Evolutionary conservation across 164 flowering plant species (phyloP).

Genomic region (Annona squamosa): DNA sequence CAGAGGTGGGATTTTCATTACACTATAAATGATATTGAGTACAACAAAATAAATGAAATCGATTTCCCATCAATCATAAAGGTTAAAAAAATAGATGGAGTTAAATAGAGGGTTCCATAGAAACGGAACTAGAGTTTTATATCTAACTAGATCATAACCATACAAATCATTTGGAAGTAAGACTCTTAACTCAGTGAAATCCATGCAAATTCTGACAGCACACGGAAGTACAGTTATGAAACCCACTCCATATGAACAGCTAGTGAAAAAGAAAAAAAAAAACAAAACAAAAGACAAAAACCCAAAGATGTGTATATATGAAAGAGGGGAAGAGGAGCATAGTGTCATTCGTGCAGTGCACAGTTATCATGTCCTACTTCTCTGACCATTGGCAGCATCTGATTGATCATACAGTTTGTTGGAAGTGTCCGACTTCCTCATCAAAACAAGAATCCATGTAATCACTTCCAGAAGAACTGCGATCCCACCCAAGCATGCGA

Average conservation of each 20-base stretch:
- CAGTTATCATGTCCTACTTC: neutral
- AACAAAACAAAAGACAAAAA: no score
- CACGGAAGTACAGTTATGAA: neutral
- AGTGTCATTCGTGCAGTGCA: neutral
- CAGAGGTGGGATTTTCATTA: no score
- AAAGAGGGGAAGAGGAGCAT: neutral
- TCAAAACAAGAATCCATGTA: conserved; percentile 60
- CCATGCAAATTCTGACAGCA: neutral
- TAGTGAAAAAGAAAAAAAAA: neutral
- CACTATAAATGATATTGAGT: no score
- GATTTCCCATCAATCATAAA: no score
- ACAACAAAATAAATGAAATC: no score
- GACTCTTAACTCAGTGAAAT: neutral
- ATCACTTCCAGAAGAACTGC: conserved; percentile 43
- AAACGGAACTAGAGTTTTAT: no score
- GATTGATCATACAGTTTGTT: conserved; percentile 35
- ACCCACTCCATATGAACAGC: neutral
- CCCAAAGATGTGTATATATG: neutral
- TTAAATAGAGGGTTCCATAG: no score
- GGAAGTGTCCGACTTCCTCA: conserved; percentile 41
- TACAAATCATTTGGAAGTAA: no score
- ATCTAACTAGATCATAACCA: no score
- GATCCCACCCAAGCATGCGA: conserved; percentile 40
- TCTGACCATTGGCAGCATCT: conserved; percentile 1
- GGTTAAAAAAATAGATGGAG: no score